Conservation (phyloP, 139 green algal species). For the Chlamydomonas sphaeroides region DNA sequence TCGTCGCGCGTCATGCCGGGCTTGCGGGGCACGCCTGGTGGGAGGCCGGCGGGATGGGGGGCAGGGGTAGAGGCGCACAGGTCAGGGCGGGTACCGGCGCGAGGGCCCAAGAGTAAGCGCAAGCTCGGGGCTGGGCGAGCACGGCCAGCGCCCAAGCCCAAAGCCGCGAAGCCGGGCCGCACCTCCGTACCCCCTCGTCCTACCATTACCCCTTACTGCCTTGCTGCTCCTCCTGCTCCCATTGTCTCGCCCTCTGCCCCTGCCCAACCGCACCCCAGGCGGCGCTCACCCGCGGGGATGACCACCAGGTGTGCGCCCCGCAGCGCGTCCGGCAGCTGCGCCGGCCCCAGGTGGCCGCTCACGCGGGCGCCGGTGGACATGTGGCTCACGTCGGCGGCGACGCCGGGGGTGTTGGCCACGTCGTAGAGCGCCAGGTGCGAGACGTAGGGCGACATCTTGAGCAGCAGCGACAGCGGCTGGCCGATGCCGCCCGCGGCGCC, state of each 20-base stretch:
- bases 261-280: too few relatives aligned
- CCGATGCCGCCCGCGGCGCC: slow-evolving; percentile 97
- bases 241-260: too few relatives aligned
- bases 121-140: too few relatives aligned
- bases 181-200: too few relatives aligned
- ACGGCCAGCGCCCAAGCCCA: too few relatives aligned
- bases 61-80: background rate
- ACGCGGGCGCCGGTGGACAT: slow-evolving; percentile 87
- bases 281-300: slow-evolving; percentile 90
- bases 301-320: slow-evolving; percentile 90
- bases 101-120: too few relatives aligned
- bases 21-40: slow-evolving; percentile 91
- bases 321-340: slow-evolving; percentile 85
- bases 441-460: slow-evolving; percentile 84
- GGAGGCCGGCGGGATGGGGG: background rate
- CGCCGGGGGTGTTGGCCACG: slow-evolving; percentile 87
- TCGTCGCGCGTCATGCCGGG: slow-evolving; percentile 99
- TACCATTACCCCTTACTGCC: too few relatives aligned
- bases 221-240: too few relatives aligned
- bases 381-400: slow-evolving; percentile 95
- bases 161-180: too few relatives aligned
- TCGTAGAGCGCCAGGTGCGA: slow-evolving; percentile 93
- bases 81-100: too few relatives aligned
- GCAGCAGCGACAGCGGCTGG: slow-evolving; percentile 92
- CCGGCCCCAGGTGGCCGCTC: slow-evolving; percentile 79